These are phyloP conservation scores for Trametes coccinea DNA, from an alignment of 768 basidiomycete species.

Conservation along the genomic window DNA sequence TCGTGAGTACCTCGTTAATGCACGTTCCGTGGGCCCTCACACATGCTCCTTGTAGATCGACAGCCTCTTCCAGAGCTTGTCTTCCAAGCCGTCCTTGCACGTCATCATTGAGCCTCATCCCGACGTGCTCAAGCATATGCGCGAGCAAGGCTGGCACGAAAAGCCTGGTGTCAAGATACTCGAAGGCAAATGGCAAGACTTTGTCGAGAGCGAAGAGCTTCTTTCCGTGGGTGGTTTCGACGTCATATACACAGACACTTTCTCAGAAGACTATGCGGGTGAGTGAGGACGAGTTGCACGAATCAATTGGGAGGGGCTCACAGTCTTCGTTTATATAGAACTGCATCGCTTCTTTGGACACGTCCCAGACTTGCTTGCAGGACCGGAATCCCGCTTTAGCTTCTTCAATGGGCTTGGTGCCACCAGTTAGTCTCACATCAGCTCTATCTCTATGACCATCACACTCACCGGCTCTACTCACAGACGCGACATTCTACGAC, in stretches of 20 bases:
- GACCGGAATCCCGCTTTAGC: constrained; percentile 77
- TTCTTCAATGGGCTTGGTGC: constrained; percentile 99
- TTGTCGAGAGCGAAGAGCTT: constrained; percentile 60
- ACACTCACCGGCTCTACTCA: background rate
- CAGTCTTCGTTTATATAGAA: constrained; percentile 37
- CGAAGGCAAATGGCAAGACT: constrained; percentile 95
- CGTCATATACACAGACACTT: constrained; percentile 89
- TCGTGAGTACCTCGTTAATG: constrained; percentile 50
- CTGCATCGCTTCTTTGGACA: constrained; percentile 80
- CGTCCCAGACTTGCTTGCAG: constrained; percentile 73
- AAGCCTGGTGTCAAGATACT: constrained; percentile 76
- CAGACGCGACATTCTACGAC: constrained; percentile 87
- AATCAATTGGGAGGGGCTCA: background rate
- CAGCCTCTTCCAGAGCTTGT: constrained; percentile 67
- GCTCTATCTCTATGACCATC: background rate
- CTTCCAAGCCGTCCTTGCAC: constrained; percentile 64
- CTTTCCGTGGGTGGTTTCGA: constrained; percentile 76
- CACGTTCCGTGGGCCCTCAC: background rate
- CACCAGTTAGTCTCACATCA: constrained; percentile 62
- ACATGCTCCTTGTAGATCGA: constrained; percentile 62
- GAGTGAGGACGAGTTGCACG: background rate
- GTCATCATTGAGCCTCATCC: constrained; percentile 95
- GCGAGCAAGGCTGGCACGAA: constrained; percentile 71
- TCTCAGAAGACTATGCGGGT: constrained; percentile 83
- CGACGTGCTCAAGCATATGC: constrained; percentile 85